Base-by-base conservation (phyloP, 257 asterid species). In the Forsythia viridissima region DNA sequence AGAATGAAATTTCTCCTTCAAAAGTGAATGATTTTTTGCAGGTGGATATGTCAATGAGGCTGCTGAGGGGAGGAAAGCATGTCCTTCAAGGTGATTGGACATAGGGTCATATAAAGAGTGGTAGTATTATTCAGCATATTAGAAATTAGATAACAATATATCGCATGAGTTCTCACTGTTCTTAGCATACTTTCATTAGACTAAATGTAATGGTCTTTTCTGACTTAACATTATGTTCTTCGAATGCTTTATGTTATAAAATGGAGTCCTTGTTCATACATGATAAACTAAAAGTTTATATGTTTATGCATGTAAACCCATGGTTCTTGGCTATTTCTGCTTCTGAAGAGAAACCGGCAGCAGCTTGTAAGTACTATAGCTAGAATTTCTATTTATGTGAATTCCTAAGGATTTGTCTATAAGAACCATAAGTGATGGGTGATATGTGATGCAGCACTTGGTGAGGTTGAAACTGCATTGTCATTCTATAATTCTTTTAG, bases 391-490 rank as follows among this genome's bases (percentile, higher is more conserved):
- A 73, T 37, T 48, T 7, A 63, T 51, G 30, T 65, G 69, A 63
- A 72, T 39, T 20, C 72, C 6, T 18, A 18, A 55, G 30, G 30
- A 5, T 5, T 18, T 55, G 24, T 55, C n/a, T 18, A 55, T 55
- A n/a, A n/a, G 24, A 55, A 18, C 24, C 4, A 8, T 18, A 55
- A 18, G 65, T 55, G 1, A 55, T 55, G 21, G 24, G 65, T 55
- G 65, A n/a, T 55, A 55, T 55, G 20, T 83, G 81, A 24, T 83
- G 81, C 87, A 89, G 96, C 90, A 76, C 55, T 82, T 36, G 69
- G 74, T 55, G 92, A 90, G 90, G 84, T 83, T 38, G 91, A 90
- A 83, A 74, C 79, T 72, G 97, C 93, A 70, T 69, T 90, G 44
- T 69, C 88, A 44, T 71, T 73, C 72, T 91, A 90, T 80, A 90